Conservation (phyloP, 306 rosid species). For the Cicer chorassanicum region DNA sequence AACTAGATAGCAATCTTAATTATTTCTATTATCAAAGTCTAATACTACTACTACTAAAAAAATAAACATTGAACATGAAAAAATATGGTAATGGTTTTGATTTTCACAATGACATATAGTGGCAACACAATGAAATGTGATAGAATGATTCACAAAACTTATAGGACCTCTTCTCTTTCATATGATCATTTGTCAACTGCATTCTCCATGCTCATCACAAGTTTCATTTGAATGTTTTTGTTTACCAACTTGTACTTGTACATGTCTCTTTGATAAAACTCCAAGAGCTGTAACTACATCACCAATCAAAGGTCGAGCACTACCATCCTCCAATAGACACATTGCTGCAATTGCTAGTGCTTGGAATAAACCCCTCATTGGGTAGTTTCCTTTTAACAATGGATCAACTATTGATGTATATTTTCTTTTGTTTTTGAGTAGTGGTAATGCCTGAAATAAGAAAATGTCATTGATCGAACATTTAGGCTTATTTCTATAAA, state of each 20-base stretch:
- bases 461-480: not conserved
- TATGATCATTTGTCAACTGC: constrained; percentile 37
- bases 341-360: constrained; percentile 95
- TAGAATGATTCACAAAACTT: constrained; percentile 39
- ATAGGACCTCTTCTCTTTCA: constrained; percentile 17
- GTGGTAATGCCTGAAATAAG: constrained; percentile 77
- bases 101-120: constrained; percentile 12
- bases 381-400: constrained; percentile 65
- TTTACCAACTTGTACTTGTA: constrained; percentile 33
- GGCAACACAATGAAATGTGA: constrained; percentile 25
- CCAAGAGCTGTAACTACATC: constrained; percentile 85
- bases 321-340: constrained; percentile 86
- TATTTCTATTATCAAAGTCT: constrained; percentile 1
- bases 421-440: constrained; percentile 73
- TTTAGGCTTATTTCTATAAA: not conserved
- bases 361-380: constrained; percentile 74
- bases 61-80: constrained; percentile 1
- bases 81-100: constrained; percentile 23
- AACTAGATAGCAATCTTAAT: constrained; percentile 3
- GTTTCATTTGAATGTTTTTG: constrained; percentile 32
- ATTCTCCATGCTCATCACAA: constrained; percentile 35
- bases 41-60: not conserved
- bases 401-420: constrained; percentile 70
- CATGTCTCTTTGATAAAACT: constrained; percentile 51
- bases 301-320: constrained; percentile 74